Evolutionary conservation across 2,329 filamentous ascomycete species (phyloP).

Genomic region (Arthroderma sp.): DNA sequence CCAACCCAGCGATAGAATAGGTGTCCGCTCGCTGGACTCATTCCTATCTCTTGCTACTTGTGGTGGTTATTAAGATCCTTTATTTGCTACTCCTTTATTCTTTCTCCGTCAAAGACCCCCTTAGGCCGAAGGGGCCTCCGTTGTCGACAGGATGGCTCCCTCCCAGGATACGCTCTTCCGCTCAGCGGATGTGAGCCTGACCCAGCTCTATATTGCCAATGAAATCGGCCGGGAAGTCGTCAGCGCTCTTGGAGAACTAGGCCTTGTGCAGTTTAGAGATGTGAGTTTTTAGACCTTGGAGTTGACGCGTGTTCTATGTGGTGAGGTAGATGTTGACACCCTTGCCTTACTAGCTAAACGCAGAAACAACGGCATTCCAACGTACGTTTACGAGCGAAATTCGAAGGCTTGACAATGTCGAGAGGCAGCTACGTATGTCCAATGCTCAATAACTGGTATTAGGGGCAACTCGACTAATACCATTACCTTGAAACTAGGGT

Average conservation of each 20-base stretch:
- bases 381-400: slow-evolving; percentile 97
- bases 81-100: too few species aligned
- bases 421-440: slow-evolving; percentile 80
- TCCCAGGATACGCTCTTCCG: slow-evolving; percentile 89
- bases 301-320: neutral
- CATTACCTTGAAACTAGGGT: slow-evolving; percentile 43
- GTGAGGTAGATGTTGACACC: neutral
- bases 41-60: too few species aligned
- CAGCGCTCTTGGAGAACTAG: slow-evolving; percentile 88
- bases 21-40: too few species aligned
- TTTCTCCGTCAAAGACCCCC: too few species aligned
- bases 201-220: slow-evolving; percentile 97
- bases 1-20: too few species aligned
- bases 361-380: slow-evolving; percentile 86
- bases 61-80: too few species aligned
- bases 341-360: slow-evolving; percentile 56
- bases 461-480: neutral
- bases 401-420: slow-evolving; percentile 90
- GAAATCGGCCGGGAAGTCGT: slow-evolving; percentile 98
- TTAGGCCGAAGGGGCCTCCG: too few species aligned
- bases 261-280: slow-evolving; percentile 93
- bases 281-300: slow-evolving; percentile 41
- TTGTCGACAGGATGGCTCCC: slow-evolving; percentile 38
- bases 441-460: neutral
- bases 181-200: slow-evolving; percentile 99